Conservation (phyloP, 148 eudicot species). For the Agrostemma githago region DNA sequence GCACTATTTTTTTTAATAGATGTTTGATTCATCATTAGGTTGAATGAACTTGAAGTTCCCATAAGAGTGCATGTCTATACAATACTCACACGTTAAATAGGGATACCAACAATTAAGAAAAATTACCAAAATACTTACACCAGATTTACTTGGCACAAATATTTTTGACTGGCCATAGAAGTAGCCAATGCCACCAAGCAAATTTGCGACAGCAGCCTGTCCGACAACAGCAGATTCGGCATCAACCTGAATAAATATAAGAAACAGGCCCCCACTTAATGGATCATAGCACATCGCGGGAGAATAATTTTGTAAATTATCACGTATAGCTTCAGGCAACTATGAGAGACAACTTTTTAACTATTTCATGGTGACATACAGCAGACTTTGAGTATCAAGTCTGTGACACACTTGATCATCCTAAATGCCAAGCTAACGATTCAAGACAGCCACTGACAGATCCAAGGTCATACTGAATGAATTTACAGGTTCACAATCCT, state of each 20-base stretch:
- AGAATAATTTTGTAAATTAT: not conserved
- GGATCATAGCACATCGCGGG: conserved; percentile 3
- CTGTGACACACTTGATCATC: not conserved
- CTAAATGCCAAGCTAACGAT: not conserved
- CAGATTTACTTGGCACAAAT: conserved; percentile 47
- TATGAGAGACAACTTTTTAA: not conserved
- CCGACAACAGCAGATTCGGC: conserved; percentile 54
- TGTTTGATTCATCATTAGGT: not conserved
- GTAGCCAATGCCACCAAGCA: conserved; percentile 97
- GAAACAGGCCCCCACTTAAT: conserved; percentile 1
- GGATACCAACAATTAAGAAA: not conserved
- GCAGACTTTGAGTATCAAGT: not conserved
- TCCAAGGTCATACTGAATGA: not conserved
- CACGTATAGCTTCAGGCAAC: not conserved
- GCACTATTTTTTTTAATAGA: not conserved
- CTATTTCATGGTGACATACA: not conserved
- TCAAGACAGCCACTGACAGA: not conserved
- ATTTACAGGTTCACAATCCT: not conserved
- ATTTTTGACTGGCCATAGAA: conserved; percentile 96
- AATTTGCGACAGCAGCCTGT: conserved; percentile 75
- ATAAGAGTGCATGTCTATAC: not conserved
- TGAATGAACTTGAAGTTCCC: not conserved
- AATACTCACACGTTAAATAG: not conserved
- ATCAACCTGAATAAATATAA: conserved; percentile 47
- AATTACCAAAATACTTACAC: conserved; percentile 44